Percentiles rank a stretch among this genome's conserved stretches.
Evolutionary conservation across 495 filamentous ascomycete genomes (phyloP).

Genomic region (Penicillium paradoxum): DNA sequence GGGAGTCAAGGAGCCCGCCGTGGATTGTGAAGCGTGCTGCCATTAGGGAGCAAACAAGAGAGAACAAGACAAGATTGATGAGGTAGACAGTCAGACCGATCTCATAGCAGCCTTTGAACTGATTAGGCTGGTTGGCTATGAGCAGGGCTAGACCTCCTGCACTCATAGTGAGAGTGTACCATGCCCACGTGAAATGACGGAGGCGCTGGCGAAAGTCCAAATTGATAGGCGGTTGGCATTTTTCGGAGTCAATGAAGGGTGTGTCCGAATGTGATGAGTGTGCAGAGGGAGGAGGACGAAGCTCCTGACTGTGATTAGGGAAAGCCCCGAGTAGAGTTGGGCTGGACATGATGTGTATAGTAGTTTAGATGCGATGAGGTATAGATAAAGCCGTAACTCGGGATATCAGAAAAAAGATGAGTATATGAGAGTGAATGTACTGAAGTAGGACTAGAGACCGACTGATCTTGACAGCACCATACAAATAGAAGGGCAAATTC

Average conservation of each 20-base stretch:
- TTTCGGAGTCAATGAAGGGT: conserved; percentile 23
- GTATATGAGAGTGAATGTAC: conserved; percentile 1
- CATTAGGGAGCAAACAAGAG: conserved; percentile 47
- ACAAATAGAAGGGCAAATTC: background rate
- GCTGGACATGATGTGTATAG: conserved; percentile 10
- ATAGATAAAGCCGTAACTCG: background rate
- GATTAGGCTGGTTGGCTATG: conserved; percentile 52
- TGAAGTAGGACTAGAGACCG: background rate
- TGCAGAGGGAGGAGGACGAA: conserved; percentile 20
- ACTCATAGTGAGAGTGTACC: conserved; percentile 66
- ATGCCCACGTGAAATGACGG: conserved; percentile 69
- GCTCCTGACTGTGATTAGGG: conserved; percentile 14
- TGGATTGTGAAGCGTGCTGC: conserved; percentile 53
- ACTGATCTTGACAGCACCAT: background rate
- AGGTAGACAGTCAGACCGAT: conserved; percentile 60
- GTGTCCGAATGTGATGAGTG: conserved; percentile 25
- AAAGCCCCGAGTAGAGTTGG: conserved; percentile 12
- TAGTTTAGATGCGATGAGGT: background rate
- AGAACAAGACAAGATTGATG: conserved; percentile 57
- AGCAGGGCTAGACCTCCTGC: conserved; percentile 61
- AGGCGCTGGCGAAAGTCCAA: conserved; percentile 44
- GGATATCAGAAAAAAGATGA: background rate
- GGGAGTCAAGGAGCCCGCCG: conserved; percentile 47
- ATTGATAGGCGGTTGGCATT: conserved; percentile 11
- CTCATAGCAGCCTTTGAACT: conserved; percentile 51